Evolutionary conservation across 441 rosid genomes (phyloP), one percentile per base, ranked within the genome.

Genomic region (Syzygium syzygioides): DNA sequence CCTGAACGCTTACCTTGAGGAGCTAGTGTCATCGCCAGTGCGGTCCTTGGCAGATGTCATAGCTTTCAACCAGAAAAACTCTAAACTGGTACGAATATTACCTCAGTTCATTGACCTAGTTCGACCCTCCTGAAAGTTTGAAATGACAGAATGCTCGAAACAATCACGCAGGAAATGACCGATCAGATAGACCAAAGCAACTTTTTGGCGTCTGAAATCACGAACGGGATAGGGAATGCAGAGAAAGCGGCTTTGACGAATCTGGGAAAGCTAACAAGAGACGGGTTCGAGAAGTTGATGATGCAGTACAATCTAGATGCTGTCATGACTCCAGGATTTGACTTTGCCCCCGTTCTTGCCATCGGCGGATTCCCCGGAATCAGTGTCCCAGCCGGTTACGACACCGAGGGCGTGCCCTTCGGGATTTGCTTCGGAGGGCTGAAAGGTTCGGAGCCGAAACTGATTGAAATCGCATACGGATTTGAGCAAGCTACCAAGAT

Each of bases 21-120:
- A 91, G 62, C 88, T 95, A 86, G 94, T 92, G 87, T 79, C 83
- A 56, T 95, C 96, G 57, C 96, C 96, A 9, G 95, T 94, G 83
- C 91, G 92, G 89, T 93, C 97, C 83, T 89, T 95, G 88, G 95
- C 96, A 37, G 97, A 93, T 34, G 89, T 93, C 45, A 96, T 96
- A 86, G 94, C 95, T 20, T 94, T 92, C 94, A 94, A 96, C 92
- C 86, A 93, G 28, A 71, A 85, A 25, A 86, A 90, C 54, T 68
- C 88, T n/a, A 85, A 88, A 50, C 85, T 86, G 86, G 91, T 90
- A 85, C 10, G 80, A 32, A 4, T 30, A 15, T 30, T 30, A 30
- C 37, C 15, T 15, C 5, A 20, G 5, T 64, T 15, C 37, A n/a
- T 64, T 7, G 76, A 64, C 76, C 76, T 64, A 64, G 76, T 64